Percentiles rank a stretch among this genome's conserved stretches.
These are phyloP conservation scores for Rhynchospora breviuscula DNA, from an alignment of 176 grass and related monocot genomes.

Conservation along the genomic window DNA sequence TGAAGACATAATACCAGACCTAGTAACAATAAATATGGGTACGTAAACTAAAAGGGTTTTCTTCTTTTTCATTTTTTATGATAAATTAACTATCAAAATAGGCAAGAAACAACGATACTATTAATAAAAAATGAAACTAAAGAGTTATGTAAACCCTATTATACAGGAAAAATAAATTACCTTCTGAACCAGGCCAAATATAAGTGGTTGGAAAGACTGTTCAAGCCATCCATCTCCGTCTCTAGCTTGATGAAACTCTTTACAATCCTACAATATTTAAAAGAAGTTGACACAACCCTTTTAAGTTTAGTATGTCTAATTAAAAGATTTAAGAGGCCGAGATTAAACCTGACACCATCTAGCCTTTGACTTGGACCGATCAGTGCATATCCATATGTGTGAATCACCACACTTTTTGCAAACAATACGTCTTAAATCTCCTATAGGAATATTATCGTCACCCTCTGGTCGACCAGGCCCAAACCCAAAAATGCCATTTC, in stretches of 20 bases:
- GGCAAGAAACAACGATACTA: background rate
- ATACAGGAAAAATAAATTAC: conserved; percentile 24
- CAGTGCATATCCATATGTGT: conserved; percentile 82
- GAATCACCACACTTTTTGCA: conserved; percentile 89
- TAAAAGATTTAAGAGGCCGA: background rate
- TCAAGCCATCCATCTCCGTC: conserved; percentile 99
- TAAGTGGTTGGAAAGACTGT: conserved; percentile 73
- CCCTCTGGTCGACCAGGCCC: conserved; percentile 75
- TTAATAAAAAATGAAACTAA: conserved; percentile 10
- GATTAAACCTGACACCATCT: conserved; percentile 93
- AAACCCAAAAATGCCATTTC: conserved; percentile 57
- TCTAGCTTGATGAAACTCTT: conserved; percentile 97
- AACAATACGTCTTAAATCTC: conserved; percentile 78
- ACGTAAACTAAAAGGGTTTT: background rate
- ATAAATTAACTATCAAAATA: background rate
- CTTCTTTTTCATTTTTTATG: background rate
- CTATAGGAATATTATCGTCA: conserved; percentile 60
- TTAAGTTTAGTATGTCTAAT: background rate
- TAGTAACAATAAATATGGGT: background rate
- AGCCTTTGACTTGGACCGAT: conserved; percentile 79
- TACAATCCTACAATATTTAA: conserved; percentile 61
- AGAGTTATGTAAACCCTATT: background rate
- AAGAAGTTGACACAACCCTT: conserved; percentile 3
- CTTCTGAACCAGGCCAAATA: conserved; percentile 85
- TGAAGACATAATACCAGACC: background rate